Evolutionary conservation across 768 basidiomycete genomes (phyloP).

Genomic region (Mycena latifolia): DNA sequence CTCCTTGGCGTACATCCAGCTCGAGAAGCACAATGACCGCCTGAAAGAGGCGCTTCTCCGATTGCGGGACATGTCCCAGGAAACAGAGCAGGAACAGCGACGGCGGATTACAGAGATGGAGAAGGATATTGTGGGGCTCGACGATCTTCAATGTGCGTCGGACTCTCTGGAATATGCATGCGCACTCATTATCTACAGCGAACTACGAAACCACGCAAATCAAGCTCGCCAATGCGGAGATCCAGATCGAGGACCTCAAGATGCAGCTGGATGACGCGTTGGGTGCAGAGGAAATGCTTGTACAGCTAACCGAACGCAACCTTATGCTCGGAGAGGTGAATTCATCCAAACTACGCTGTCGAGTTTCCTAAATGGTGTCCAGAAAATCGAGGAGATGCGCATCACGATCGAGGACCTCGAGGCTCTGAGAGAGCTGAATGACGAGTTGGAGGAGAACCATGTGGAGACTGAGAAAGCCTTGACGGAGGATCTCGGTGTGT

Average conservation of each 20-base stretch:
- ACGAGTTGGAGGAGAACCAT: conserved; percentile 98
- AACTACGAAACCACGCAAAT: conserved; percentile 85
- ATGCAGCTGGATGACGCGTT: conserved; percentile 94
- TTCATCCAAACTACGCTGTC: neutral
- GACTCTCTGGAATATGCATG: conserved; percentile 8
- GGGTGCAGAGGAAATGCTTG: conserved; percentile 96
- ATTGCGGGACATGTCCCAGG: conserved; percentile 88
- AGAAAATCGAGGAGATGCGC: conserved; percentile 99
- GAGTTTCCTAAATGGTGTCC: neutral
- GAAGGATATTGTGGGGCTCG: conserved; percentile 82
- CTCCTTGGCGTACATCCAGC: conserved; percentile 81
- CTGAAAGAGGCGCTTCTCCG: conserved; percentile 89
- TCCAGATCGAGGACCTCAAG: conserved; percentile 94
- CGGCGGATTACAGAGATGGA: conserved; percentile 89
- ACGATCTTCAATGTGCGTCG: conserved; percentile 81
- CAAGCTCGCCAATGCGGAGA: conserved; percentile 89
- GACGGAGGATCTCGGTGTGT: conserved; percentile 88
- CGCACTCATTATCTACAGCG: conserved; percentile 53
- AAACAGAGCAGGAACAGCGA: conserved; percentile 89
- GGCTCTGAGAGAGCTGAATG: conserved; percentile 93
- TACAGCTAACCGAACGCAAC: conserved; percentile 95
- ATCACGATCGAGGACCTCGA: conserved; percentile 97
- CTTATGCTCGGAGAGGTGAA: conserved; percentile 89
- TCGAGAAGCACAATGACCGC: conserved; percentile 97
- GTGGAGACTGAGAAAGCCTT: conserved; percentile 92